Evolutionary conservation across 768 basidiomycete genomes (phyloP).

Genomic region (Symmetrospora coprosmae): DNA sequence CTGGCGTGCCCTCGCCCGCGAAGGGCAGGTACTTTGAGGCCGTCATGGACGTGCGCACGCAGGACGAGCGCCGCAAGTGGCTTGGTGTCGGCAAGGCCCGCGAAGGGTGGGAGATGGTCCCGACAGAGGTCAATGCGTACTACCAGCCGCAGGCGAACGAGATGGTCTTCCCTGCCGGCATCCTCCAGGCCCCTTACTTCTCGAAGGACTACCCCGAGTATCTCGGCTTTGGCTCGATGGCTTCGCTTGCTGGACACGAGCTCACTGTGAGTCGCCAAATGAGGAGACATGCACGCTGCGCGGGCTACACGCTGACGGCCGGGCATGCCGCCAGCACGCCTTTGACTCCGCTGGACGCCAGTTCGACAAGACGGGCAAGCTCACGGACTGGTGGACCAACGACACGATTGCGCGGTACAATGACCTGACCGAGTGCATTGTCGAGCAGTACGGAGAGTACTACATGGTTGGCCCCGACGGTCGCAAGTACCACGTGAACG

Average conservation of each 20-base stretch:
- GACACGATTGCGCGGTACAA: constrained; percentile 67
- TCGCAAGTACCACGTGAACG: constrained; percentile 68
- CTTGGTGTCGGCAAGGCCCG: constrained; percentile 54
- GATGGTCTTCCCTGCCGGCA: constrained; percentile 95
- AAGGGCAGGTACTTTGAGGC: constrained; percentile 69
- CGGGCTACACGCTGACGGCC: too few species aligned
- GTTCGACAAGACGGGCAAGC: constrained; percentile 77
- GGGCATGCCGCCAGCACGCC: constrained; percentile 48
- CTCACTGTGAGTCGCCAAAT: constrained; percentile 47
- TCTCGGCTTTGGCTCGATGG: constrained; percentile 81
- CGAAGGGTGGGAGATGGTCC: constrained; percentile 79
- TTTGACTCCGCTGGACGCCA: constrained; percentile 69
- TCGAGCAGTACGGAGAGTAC: constrained; percentile 81
- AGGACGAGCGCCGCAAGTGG: constrained; percentile 58
- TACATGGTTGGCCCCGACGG: constrained; percentile 74
- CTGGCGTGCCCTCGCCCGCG: constrained; percentile 48
- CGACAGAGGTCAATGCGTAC: constrained; percentile 71
- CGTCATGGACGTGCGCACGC: constrained; percentile 51
- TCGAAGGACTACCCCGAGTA: constrained; percentile 60
- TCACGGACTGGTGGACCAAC: constrained; percentile 55
- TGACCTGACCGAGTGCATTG: constrained; percentile 68
- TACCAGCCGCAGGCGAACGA: constrained; percentile 77
- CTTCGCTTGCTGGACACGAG: constrained; percentile 82
- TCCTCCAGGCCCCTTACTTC: constrained; percentile 50
- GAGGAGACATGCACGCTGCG: too few species aligned